Evolutionary conservation across 192 early-diverging fungal genomes (phyloP), one percentile per base, ranked within the genome.

Genomic region (Powellomyces hirtus): DNA sequence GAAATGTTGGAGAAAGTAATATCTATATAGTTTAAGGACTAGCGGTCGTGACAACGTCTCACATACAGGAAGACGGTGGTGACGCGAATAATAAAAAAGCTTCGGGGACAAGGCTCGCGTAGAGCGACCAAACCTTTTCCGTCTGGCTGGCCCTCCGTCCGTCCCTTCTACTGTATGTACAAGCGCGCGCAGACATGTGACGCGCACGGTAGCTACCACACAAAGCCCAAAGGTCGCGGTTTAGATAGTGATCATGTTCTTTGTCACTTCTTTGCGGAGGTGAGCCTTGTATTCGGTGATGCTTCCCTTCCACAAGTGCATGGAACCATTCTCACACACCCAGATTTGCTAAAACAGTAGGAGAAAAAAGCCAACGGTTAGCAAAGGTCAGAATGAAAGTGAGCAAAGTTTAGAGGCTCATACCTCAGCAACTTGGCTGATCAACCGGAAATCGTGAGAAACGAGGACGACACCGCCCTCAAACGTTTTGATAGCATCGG

Each of bases 371-470:
- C 60, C 13, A 71, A 6, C 10, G 52, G 22, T 66, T 46, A 49
- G 20, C 35, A 59, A 60, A 30, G 30, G 60, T 30, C 11, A 34
- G 40, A 40, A 10, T 18, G 8, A 13, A 18, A 42, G 8, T 18
- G 40, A 42, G 40, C 40, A 49, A n/a, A n/a, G n/a, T n/a, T n/a
- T n/a, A 8, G 27, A 72, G 20, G 4, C 1, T 52, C 44, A 27
- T 70, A 77, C 87, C 73, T 94, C 75, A 38, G 95, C 97, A 70
- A 99, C 92, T 81, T 99, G 95, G 55, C 85, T 88, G 71, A 99
- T 95, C 55, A 99, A 81, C 68, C 97, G 84, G 89, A 99, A 99
- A 84, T 99, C 97, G 90, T 99, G 97, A 64, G 91, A 93, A 60
- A 99, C 97, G 34, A 99, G 84, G 24, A 99, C 95, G 62, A 98